Conservation (phyloP, 495 filamentous ascomycete genomes). For the Trichoderma asperelloides region DNA sequence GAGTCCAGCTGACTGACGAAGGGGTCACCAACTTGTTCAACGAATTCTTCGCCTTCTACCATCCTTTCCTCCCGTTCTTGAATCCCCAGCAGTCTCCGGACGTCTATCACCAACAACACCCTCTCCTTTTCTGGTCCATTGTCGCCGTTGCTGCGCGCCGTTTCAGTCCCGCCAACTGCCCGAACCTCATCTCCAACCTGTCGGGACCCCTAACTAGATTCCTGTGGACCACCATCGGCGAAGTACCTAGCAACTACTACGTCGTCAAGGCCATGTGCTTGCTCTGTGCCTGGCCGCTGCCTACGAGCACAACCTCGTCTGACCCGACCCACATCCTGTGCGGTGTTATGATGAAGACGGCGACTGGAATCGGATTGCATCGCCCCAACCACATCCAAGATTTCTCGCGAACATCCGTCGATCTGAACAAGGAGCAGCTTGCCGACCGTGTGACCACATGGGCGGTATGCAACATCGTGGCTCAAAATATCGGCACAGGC, state of each 20-base stretch:
- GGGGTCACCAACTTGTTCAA: conserved; percentile 66
- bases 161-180: conserved; percentile 47
- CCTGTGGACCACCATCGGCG: conserved; percentile 73
- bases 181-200: conserved; percentile 57
- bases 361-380: conserved; percentile 84
- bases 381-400: conserved; percentile 84
- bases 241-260: conserved; percentile 76
- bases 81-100: conserved; percentile 62
- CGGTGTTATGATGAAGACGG: conserved; percentile 87
- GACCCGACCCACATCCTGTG: conserved; percentile 88
- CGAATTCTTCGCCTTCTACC: conserved; percentile 73
- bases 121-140: conserved; percentile 81
- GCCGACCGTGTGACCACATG: conserved; percentile 80
- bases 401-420: conserved; percentile 73
- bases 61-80: conserved; percentile 79
- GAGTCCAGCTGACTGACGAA: conserved; percentile 65
- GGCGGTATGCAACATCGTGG: conserved; percentile 87
- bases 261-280: conserved; percentile 88
- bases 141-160: conserved; percentile 73
- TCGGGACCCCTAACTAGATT: conserved; percentile 63
- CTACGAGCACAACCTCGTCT: conserved; percentile 73
- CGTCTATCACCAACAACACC: conserved; percentile 62
- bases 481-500: conserved; percentile 84
- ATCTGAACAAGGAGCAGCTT: conserved; percentile 76
- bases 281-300: conserved; percentile 85